A percentile compares a stretch with the other conserved stretches of the same genome.
Evolutionary conservation across 129 eudicot genomes (phyloP).

Genomic region (Pseudognaphalium luteoalbum): DNA sequence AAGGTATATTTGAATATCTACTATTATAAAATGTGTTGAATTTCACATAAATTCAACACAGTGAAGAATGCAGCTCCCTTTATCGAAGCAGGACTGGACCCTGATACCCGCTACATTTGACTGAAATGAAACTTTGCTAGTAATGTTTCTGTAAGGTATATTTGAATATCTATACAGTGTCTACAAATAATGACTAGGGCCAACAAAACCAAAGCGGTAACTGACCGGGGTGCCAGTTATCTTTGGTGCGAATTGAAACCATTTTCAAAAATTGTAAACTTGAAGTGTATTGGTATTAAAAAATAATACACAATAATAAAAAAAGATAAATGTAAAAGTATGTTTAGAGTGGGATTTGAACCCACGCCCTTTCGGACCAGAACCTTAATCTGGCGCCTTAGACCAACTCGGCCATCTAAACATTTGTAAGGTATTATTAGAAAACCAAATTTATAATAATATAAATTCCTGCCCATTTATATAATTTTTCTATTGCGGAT

Average conservation of each 20-base stretch:
- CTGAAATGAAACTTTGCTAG: neutral
- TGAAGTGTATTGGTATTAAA: neutral
- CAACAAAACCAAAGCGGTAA: no score
- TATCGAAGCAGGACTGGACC: neutral
- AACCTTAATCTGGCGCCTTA: conserved; percentile 99
- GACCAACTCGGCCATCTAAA: conserved; percentile 96
- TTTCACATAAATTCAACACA: no score
- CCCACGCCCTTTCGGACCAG: conserved; percentile 99
- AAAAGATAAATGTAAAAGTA: neutral
- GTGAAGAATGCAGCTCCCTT: no score
- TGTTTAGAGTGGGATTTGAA: conserved; percentile 95
- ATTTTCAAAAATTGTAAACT: neutral
- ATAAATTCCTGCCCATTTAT: no score
- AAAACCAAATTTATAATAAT: no score
- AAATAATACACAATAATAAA: no score
- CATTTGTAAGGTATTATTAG: neutral
- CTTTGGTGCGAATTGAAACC: neutral
- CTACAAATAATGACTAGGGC: no score
- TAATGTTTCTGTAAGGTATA: neutral
- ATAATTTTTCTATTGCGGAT: neutral
- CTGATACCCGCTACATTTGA: neutral
- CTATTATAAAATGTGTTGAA: no score
- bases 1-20: no score
- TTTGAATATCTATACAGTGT: neutral
- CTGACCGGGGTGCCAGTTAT: neutral